Conservation (phyloP, 164 flowering plant genomes). For the Umbellularia californica region DNA sequence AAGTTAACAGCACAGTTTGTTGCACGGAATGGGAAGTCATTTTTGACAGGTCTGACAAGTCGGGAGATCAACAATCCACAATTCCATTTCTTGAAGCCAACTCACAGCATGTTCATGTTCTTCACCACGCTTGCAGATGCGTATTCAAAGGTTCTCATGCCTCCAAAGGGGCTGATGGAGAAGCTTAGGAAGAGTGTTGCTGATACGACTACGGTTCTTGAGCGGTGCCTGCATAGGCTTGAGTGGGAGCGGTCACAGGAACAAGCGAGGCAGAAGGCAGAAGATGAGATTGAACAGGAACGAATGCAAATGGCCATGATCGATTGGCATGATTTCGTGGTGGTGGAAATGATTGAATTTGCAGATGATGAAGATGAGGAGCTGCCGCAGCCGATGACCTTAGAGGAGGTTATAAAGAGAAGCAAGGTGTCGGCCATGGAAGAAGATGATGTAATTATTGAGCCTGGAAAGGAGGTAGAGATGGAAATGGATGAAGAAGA, state of each 20-base stretch:
- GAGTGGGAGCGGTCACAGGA: constrained; percentile 98
- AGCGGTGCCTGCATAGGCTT: constrained; percentile 78
- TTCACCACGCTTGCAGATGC: constrained; percentile 94
- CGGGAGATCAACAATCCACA: constrained; percentile 84
- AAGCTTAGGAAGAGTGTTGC: constrained; percentile 67
- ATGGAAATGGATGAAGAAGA: constrained; percentile 99
- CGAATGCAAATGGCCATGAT: constrained; percentile 94
- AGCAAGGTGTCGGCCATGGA: constrained; percentile 69
- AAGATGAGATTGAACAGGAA: constrained; percentile 96
- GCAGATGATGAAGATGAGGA: constrained; percentile 98
- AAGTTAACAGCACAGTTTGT: constrained; percentile 98
- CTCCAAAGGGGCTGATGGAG: constrained; percentile 77
- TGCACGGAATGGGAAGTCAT: constrained; percentile 89
- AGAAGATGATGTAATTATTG: constrained; percentile 56
- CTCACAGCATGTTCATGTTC: constrained; percentile 93
- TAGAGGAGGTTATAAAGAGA: constrained; percentile 93
- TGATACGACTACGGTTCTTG: constrained; percentile 88
- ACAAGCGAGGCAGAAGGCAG: constrained; percentile 96
- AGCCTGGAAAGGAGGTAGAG: constrained; percentile 84
- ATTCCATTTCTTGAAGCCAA: constrained; percentile 93
- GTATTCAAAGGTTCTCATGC: constrained; percentile 90
- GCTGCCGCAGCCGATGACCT: constrained; percentile 89
- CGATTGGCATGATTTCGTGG: constrained; percentile 99
- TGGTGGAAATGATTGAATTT: constrained; percentile 88
- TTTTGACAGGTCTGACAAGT: constrained; percentile 81